These are phyloP conservation scores for Botrytis cinerea DNA, from an alignment of 2,329 filamentous ascomycete species.

Conservation along the genomic window DNA sequence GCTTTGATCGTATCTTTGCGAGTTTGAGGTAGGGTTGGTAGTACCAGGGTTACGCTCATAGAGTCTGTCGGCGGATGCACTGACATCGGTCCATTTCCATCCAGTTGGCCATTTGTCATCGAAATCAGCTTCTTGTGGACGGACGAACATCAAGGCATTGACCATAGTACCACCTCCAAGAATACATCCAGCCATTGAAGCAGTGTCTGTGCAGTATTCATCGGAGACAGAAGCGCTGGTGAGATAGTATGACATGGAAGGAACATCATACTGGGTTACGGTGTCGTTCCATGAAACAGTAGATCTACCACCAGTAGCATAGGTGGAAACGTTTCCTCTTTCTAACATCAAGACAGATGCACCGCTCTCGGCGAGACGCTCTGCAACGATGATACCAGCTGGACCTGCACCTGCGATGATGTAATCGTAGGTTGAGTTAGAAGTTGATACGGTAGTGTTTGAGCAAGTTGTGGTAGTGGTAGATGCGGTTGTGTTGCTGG, in stretches of 20 bases:
- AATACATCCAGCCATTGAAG: conserved; percentile 70
- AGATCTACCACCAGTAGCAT: conserved; percentile 20
- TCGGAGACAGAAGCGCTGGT: conserved; percentile 9
- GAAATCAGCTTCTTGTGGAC: conserved; percentile 64
- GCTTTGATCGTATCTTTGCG: conserved; percentile 63
- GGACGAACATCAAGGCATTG: conserved; percentile 68
- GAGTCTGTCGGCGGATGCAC: conserved; percentile 57
- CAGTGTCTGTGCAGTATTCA: conserved; percentile 46
- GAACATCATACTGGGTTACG: conserved; percentile 23
- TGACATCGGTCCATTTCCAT: conserved; percentile 67
- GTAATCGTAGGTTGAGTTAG: conserved; percentile 20
- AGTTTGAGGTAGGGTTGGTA: conserved; percentile 63
- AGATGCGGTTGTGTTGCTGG: conserved; percentile 15
- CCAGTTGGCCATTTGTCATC: conserved; percentile 66
- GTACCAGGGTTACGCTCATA: conserved; percentile 71
- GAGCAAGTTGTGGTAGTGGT: not conserved
- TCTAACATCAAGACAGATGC: conserved; percentile 25
- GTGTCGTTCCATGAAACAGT: conserved; percentile 23
- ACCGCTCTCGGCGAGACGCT: conserved; percentile 21
- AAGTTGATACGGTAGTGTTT: conserved; percentile 8
- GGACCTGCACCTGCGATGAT: conserved; percentile 23
- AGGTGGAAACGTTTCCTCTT: conserved; percentile 23
- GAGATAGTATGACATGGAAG: conserved; percentile 23
- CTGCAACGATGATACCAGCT: conserved; percentile 23
- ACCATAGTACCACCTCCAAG: conserved; percentile 58